phyloP scores from a whole-genome alignment of 2,329 filamentous ascomycete genomes.

The Coniella lustricola region DNA sequence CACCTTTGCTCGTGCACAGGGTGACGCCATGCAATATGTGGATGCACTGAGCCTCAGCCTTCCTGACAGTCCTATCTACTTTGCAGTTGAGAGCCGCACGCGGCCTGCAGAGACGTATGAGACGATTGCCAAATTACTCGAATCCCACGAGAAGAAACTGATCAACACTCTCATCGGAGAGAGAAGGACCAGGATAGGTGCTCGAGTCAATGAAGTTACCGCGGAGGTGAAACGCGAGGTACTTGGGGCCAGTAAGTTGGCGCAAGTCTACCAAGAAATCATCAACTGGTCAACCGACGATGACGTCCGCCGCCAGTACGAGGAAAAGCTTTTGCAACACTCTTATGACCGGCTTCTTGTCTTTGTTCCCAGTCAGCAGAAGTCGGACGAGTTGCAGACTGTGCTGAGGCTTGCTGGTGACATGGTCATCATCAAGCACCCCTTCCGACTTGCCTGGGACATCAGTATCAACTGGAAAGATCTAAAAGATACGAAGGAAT shows the following conservation, averaged over 20 bases:
- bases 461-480: constrained; percentile 88
- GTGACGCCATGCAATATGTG: constrained; percentile 66
- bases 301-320: constrained; percentile 72
- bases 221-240: constrained; percentile 83
- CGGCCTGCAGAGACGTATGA: constrained; percentile 76
- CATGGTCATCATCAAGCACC: constrained; percentile 95
- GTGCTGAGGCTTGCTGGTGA: constrained; percentile 74
- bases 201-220: constrained; percentile 75
- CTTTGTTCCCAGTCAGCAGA: constrained; percentile 55
- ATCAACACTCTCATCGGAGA: constrained; percentile 89
- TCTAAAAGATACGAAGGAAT: constrained; percentile 62
- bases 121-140: constrained; percentile 73
- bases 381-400: constrained; percentile 62
- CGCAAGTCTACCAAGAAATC: constrained; percentile 70
- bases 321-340: constrained; percentile 81
- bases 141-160: constrained; percentile 77
- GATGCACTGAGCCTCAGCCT: constrained; percentile 69
- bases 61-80: constrained; percentile 74
- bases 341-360: constrained; percentile 72
- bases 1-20: constrained; percentile 64
- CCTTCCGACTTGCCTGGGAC: constrained; percentile 84
- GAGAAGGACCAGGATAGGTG: constrained; percentile 78
- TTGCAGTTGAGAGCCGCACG: constrained; percentile 74
- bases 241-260: constrained; percentile 67
- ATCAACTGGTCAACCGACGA: constrained; percentile 91